These are phyloP conservation scores for Ceratobasidium theobromae DNA, from an alignment of 1,284 basidiomycete genomes.

Conservation along the genomic window DNA sequence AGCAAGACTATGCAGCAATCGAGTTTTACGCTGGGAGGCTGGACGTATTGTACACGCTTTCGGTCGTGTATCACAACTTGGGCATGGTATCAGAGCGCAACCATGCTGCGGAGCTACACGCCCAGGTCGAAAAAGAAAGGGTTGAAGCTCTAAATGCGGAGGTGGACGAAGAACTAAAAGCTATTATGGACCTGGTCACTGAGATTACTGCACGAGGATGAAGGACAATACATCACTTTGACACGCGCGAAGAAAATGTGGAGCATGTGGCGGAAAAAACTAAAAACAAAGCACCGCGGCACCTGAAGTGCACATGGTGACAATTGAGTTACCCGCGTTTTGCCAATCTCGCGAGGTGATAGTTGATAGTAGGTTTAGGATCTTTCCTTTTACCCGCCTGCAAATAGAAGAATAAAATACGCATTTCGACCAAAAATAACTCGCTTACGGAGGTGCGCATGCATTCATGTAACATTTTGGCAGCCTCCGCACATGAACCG, in stretches of 20 bases:
- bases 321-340: conserved; percentile 44
- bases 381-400: conserved; percentile 65
- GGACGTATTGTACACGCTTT: conserved; percentile 69
- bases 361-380: conserved; percentile 77
- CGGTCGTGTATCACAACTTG: conserved; percentile 70
- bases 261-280: too few species aligned
- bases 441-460: conserved; percentile 85
- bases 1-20: conserved; percentile 59
- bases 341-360: conserved; percentile 75
- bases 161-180: conserved; percentile 55
- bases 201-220: conserved; percentile 28
- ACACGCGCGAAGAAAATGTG: too few species aligned
- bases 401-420: conserved; percentile 4
- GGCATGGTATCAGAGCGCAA: conserved; percentile 58
- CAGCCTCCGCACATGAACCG: conserved; percentile 63
- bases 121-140: conserved; percentile 49
- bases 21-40: conserved; percentile 59
- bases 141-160: conserved; percentile 48
- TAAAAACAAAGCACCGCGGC: not conserved
- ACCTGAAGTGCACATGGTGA: too few species aligned
- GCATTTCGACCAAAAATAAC: conserved; percentile 36
- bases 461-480: conserved; percentile 74
- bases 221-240: too few species aligned
- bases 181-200: conserved; percentile 58
- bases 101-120: conserved; percentile 53